A percentile compares a stretch with the other conserved stretches of the same genome.
phyloP scores from a whole-genome alignment of 2,329 filamentous ascomycete genomes.

The Cryphonectria carpinicola region DNA sequence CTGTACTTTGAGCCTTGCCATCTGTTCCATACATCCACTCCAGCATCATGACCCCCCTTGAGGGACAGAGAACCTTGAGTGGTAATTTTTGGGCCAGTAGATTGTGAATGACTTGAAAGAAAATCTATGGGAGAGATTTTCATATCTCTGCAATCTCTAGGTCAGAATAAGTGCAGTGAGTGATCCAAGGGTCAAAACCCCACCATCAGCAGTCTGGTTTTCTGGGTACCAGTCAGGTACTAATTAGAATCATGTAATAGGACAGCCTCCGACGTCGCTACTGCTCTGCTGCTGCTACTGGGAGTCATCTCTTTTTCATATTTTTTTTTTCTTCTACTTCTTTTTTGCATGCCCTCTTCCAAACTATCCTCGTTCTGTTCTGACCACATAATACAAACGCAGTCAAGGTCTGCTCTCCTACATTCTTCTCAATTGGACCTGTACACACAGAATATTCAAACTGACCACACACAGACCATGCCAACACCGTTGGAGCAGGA shows the following conservation, averaged over 20 bases:
- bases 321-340: not conserved
- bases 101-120: no score
- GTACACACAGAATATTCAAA: not conserved
- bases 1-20: not conserved
- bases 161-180: not conserved
- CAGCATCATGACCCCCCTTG: not conserved
- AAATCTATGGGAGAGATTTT: no score
- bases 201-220: not conserved
- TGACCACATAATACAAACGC: not conserved
- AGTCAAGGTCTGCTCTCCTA: not conserved
- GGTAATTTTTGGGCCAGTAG: not conserved
- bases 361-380: not conserved
- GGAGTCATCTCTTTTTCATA: not conserved
- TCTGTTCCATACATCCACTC: not conserved
- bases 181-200: not conserved
- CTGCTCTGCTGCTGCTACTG: not conserved
- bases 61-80: not conserved
- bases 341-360: no score
- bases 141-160: not conserved
- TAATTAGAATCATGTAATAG: not conserved
- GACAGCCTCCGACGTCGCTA: slow-evolving; percentile 11
- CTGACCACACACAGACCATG: slow-evolving; percentile 9
- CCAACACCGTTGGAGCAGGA: slow-evolving; percentile 7
- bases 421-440: not conserved
- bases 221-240: not conserved